Evolutionary conservation across 2,329 filamentous ascomycete species (phyloP).

Genomic region (Colletotrichum nymphaeae): DNA sequence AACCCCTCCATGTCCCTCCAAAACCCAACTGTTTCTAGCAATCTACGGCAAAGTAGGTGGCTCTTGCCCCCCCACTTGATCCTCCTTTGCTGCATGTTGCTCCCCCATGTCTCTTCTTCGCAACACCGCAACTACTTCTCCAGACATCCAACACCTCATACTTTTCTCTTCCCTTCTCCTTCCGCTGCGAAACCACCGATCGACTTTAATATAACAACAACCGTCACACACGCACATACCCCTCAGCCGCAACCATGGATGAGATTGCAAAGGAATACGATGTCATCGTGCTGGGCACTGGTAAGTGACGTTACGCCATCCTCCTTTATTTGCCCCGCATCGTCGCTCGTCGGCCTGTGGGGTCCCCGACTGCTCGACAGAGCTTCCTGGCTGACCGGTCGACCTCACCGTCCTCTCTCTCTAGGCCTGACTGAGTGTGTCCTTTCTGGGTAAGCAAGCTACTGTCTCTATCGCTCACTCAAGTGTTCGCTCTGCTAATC

Average conservation of each 20-base stretch:
- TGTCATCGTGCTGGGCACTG: slow-evolving; percentile 97
- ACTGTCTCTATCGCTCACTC: background rate
- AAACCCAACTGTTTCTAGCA: slow-evolving; percentile 15
- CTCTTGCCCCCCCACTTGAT: slow-evolving; percentile 27
- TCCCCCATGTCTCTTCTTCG: slow-evolving; percentile 27
- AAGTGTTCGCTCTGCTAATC: slow-evolving; percentile 5
- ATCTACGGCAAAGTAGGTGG: slow-evolving; percentile 26
- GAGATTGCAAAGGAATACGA: slow-evolving; percentile 99
- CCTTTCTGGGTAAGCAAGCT: slow-evolving; percentile 83
- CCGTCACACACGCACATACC: background rate
- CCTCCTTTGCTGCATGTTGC: slow-evolving; percentile 34
- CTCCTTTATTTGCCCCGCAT: slow-evolving; percentile 40
- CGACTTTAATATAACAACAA: slow-evolving; percentile 7
- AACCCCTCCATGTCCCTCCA: slow-evolving; percentile 32
- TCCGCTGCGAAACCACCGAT: slow-evolving; percentile 22
- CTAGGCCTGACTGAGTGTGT: slow-evolving; percentile 98
- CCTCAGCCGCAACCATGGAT: slow-evolving; percentile 75
- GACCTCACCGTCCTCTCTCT: slow-evolving; percentile 39
- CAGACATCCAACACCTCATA: slow-evolving; percentile 23
- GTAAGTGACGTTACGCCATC: slow-evolving; percentile 64
- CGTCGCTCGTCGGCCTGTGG: slow-evolving; percentile 36
- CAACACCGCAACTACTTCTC: slow-evolving; percentile 35
- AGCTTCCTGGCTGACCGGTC: slow-evolving; percentile 40
- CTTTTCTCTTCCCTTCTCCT: slow-evolving; percentile 26
- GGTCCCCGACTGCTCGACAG: slow-evolving; percentile 38